phyloP scores from a whole-genome alignment of 1,284 basidiomycete genomes.

The Sporisorium exsertum region DNA sequence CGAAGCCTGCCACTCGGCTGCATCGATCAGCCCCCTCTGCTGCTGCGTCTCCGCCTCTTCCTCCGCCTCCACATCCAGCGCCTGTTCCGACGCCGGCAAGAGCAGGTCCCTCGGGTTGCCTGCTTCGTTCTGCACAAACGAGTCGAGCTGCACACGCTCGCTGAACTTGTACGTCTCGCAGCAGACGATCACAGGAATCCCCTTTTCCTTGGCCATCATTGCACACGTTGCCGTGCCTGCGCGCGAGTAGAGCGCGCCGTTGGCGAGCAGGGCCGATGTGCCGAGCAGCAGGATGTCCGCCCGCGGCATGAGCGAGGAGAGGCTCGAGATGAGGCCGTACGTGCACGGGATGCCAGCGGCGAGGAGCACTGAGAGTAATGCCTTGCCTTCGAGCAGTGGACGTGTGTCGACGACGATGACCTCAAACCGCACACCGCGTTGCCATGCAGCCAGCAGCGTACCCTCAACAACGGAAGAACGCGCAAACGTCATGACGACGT shows the following conservation, averaged over 20 bases:
- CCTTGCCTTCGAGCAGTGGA: constrained; percentile 87
- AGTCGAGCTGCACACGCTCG: constrained; percentile 91
- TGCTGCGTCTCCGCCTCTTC: constrained; percentile 7
- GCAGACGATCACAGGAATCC: constrained; percentile 93
- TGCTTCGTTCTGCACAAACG: constrained; percentile 94
- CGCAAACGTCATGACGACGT: constrained; percentile 92
- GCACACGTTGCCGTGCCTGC: constrained; percentile 95
- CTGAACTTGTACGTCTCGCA: constrained; percentile 99
- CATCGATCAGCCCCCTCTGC: constrained; percentile 37
- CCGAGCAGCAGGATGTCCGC: constrained; percentile 88
- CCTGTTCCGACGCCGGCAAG: constrained; percentile 35
- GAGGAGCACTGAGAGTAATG: constrained; percentile 79
- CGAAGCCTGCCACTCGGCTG: constrained; percentile 44
- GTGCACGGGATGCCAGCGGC: constrained; percentile 84
- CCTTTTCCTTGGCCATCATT: constrained; percentile 90
- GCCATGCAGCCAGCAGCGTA: constrained; percentile 80
- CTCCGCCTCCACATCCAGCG: constrained; percentile 15
- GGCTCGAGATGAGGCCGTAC: constrained; percentile 88
- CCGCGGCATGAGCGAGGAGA: constrained; percentile 83
- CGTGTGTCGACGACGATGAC: constrained; percentile 95
- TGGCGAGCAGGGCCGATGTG: constrained; percentile 91
- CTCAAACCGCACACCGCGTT: constrained; percentile 78
- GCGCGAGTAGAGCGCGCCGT: constrained; percentile 92
- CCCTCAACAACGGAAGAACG: constrained; percentile 95
- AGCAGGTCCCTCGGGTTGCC: constrained; percentile 52